Evolutionary conservation across 2,329 filamentous ascomycete genomes (phyloP).

Genomic region (Thermoascus crustaceus): DNA sequence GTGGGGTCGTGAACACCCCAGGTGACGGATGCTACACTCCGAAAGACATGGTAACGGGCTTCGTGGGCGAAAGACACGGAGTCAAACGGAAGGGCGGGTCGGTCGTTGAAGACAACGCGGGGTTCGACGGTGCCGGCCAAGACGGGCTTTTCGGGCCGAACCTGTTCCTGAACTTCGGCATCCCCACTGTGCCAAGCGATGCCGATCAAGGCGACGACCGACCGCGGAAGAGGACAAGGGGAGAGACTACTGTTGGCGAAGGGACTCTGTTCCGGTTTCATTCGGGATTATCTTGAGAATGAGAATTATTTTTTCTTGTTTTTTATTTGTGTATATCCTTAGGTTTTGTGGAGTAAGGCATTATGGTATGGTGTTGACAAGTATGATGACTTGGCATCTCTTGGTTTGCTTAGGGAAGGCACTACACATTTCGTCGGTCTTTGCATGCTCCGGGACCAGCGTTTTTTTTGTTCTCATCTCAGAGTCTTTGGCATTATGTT

Average conservation of each 20-base stretch:
- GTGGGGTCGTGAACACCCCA: background rate
- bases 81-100: background rate
- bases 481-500: too few species aligned
- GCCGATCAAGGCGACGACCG: background rate
- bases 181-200: background rate
- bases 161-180: background rate
- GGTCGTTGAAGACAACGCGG: background rate
- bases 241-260: background rate
- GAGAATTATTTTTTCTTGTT: too few species aligned
- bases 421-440: too few species aligned
- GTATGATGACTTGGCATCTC: too few species aligned
- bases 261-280: background rate
- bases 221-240: background rate
- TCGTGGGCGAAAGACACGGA: background rate
- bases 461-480: too few species aligned
- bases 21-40: background rate
- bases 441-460: too few species aligned
- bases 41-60: too few species aligned
- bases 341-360: too few species aligned
- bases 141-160: background rate
- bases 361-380: too few species aligned
- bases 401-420: too few species aligned
- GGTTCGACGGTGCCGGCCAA: background rate
- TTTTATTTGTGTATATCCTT: too few species aligned
- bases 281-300: background rate